Evolutionary conservation across 371 early-diverging fungal species (phyloP), one percentile per base, ranked within the genome.

Genomic region (Saksenaea oblongispora): DNA sequence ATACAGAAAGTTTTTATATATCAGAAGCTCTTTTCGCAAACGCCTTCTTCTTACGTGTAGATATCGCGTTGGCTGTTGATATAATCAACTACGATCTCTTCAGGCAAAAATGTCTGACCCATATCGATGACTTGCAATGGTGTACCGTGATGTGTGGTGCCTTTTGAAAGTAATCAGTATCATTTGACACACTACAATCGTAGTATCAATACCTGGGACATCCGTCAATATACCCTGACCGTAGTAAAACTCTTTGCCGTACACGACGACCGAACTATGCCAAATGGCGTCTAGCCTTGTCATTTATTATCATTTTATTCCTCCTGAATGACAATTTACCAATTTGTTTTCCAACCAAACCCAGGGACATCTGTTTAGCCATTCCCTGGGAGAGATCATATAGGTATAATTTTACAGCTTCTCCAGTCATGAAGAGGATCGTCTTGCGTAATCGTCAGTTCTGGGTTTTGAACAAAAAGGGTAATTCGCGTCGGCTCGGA

Each of bases 251-350:
- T 99, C 99, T 41, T 74, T 80, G 3, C 91, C 95, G 72, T 83
- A 95, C 31, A 94, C 87, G 27, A 96, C 95, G 4, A 98, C 91
- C 0, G 95, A 87, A 0, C 97, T 98, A 74, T 98, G 98, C 87
- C 90, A 92, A 58, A 92, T 90, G 58, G 89, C 93, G 58, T 91
- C 91, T 78, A 82, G 24, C 13, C 10, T 7, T 22, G 10, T 8
- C 11, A 11, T 47, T 22, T 18, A 22, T 22, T 22, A 39, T 28
- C 34, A 18, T 42, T 35, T 54, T 28, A 17, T 10, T 8, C 9
- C 22, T 22, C 0, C 17, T n/a, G 10, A 47, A 47, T 2, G 1
- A 22, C 9, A 13, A 28, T 28, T 51, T 82, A 86, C 86, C 86
- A 36, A 87, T 85, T 61, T 89, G 91, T n/a, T 79, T 78, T n/a